Base-by-base conservation (phyloP, 805 yeast species). In the Yamadazyma philogaea region DNA sequence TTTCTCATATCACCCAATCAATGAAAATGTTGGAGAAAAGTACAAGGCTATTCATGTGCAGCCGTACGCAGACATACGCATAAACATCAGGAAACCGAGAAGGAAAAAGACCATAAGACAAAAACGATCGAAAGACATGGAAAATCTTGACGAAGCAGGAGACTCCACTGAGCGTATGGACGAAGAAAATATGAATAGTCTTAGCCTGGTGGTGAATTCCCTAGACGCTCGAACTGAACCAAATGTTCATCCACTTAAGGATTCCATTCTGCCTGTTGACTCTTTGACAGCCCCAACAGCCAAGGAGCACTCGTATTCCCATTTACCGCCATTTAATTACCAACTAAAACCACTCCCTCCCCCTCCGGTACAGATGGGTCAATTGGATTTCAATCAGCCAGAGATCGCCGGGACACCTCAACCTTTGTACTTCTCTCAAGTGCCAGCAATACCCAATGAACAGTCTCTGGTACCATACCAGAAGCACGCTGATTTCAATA, bases 1-100 rank as follows among this genome's bases (percentile, higher is more conserved):
- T 42, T 70, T 60, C 50, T 68, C 74, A 6, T 69, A 66, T 50
- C 75, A 70, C 46, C 52, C 67, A 3, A 52, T 64, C 32, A 59
- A 62, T 32, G 56, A 63, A 3, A 51, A 53, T 15, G 54, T 55
- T 8, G 52, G 53, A 15, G 52, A 48, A 17, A 68, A 68, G 44
- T 54, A 58, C 35, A 37, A 52, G 6, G 48, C 45, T 18, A 49
- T 70, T 6, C 41, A 56, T 6, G 61, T 70, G 37, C 54, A 45
- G 15, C 68, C 73, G 1, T 69, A 69, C 50, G 53, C 61, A 16
- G 73, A 68, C 37, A 64, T 70, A 11, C 54, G 63, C 10, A 51
- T 68, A 40, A 39, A 34, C 34, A 31, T 33, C 3, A 40, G 15
- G 15, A 33, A 20, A n/a, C 11, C 3, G 15, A 34, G 14, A 21